Conservation (phyloP, 2,329 filamentous ascomycete genomes). For the Penicillium sp. region DNA sequence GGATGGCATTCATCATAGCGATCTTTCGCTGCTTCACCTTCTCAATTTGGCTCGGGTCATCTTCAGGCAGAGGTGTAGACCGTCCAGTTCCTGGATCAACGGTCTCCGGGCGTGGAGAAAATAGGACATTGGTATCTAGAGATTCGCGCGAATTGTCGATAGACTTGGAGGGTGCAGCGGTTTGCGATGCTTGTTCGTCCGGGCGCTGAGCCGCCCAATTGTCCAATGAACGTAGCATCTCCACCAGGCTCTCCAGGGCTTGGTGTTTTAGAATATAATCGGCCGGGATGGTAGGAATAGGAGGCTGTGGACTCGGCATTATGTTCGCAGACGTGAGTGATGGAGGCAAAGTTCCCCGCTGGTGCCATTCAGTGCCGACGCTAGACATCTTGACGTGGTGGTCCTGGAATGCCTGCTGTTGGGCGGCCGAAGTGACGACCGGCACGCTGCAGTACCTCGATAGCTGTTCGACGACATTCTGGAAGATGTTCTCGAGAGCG, state of each 20-base stretch:
- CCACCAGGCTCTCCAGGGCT: slow-evolving; percentile 84
- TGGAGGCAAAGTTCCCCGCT: slow-evolving; percentile 81
- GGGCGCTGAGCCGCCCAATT: slow-evolving; percentile 82
- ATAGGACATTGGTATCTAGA: slow-evolving; percentile 67
- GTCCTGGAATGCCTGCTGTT: slow-evolving; percentile 88
- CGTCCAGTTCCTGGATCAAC: slow-evolving; percentile 60
- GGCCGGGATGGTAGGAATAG: slow-evolving; percentile 70
- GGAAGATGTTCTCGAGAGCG: slow-evolving; percentile 93
- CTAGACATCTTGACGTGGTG: slow-evolving; percentile 65
- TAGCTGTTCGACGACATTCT: slow-evolving; percentile 88
- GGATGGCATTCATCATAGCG: slow-evolving; percentile 83
- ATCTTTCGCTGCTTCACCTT: slow-evolving; percentile 94
- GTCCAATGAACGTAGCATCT: slow-evolving; percentile 85
- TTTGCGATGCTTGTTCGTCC: slow-evolving; percentile 59
- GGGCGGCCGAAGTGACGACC: slow-evolving; percentile 71
- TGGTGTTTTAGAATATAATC: slow-evolving; percentile 92
- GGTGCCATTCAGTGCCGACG: slow-evolving; percentile 77
- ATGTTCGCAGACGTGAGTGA: slow-evolving; percentile 82
- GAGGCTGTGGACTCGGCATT: slow-evolving; percentile 52
- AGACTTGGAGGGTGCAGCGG: slow-evolving; percentile 52
- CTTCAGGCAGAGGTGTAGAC: slow-evolving; percentile 73
- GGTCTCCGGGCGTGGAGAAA: slow-evolving; percentile 63
- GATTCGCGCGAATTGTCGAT: slow-evolving; percentile 70
- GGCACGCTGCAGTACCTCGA: slow-evolving; percentile 83
- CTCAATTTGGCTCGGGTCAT: slow-evolving; percentile 92